Evolutionary conservation across 306 rosid species (phyloP), one percentile per base, ranked within the genome.

Genomic region (Mimosa pudica): DNA sequence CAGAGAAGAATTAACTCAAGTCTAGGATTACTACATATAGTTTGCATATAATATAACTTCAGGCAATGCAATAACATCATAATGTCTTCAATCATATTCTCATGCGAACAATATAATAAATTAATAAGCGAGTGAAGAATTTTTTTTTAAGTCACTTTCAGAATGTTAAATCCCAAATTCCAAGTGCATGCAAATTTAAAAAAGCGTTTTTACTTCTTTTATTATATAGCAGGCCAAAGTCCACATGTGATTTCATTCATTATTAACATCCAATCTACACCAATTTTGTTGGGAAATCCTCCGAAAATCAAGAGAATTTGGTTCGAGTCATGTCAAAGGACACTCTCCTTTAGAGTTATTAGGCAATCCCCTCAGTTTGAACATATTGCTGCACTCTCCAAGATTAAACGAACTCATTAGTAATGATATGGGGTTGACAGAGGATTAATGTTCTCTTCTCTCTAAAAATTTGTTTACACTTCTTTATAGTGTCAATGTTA

Each of bases 1-100:
- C 58, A 74, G 80, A 65, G 51, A 66, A 38, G 61, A 76, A 73
- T 80, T 77, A 42, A 30, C 55, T 76, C 42, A 74, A 61, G 81
- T 18, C 44, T 33, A 44, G 54, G 48, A 38, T 46, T 57, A 71
- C 61, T 65, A 35, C 74, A 58, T 46, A 32, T 64, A 61, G 48
- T 62, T 75, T n/a, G 38, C 55, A 65, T 18, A 52, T 65, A 20
- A 54, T 11, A 46, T 62, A 45, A 36, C 70, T 55, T 61, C 20
- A 57, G 57, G 61, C n/a, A 71, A 41, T 44, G 24, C 33, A 35
- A n/a, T 17, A 10, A 33, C 10, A 70, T 38, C 4, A 44, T 17
- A 71, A 62, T 24, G 8, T 13, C 49, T 9, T 16, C 68, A 62
- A 41, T 24, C 48, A 61, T 47, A 71, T 54, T 49, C 58, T 49